phyloP scores from a whole-genome alignment of 371 early-diverging fungal genomes.

The Batkoa obscura region DNA sequence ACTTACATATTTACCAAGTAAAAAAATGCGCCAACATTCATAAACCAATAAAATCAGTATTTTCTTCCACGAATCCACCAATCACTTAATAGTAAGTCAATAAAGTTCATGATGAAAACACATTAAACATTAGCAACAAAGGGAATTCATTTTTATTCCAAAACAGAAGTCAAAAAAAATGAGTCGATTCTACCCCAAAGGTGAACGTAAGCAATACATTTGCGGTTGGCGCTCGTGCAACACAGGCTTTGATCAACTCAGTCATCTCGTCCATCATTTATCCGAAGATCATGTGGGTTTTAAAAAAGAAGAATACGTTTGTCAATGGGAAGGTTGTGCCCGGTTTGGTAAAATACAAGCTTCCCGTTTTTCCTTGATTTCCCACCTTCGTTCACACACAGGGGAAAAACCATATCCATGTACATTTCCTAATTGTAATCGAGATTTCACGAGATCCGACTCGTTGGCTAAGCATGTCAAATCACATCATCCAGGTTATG shows the following conservation, averaged over 20 bases:
- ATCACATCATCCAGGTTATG: neutral
- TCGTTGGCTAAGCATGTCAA: conserved; percentile 1
- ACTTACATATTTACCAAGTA: no score
- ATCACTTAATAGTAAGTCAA: no score
- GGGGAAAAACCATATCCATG: conserved; percentile 48
- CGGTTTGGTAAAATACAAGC: conserved; percentile 35
- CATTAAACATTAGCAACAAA: no score
- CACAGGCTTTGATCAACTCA: conserved; percentile 16
- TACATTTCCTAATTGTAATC: conserved; percentile 12
- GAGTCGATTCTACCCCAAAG: neutral
- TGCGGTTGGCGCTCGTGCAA: conserved; percentile 33
- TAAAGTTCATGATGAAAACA: no score
- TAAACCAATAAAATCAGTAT: no score
- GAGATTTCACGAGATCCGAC: conserved; percentile 14
- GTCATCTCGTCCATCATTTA: conserved; percentile 25
- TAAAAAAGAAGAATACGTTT: conserved; percentile 36
- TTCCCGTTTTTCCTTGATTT: conserved; percentile 40
- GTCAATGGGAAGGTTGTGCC: conserved; percentile 37
- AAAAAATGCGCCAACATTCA: no score
- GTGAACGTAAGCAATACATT: neutral
- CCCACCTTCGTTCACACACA: conserved; percentile 45
- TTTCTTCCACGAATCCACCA: no score
- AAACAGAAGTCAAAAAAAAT: neutral
- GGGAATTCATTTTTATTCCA: no score
- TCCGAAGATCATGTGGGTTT: conserved; percentile 45